Conservation (phyloP, 2,329 filamentous ascomycete genomes). For the Xylariaceae sp. region DNA sequence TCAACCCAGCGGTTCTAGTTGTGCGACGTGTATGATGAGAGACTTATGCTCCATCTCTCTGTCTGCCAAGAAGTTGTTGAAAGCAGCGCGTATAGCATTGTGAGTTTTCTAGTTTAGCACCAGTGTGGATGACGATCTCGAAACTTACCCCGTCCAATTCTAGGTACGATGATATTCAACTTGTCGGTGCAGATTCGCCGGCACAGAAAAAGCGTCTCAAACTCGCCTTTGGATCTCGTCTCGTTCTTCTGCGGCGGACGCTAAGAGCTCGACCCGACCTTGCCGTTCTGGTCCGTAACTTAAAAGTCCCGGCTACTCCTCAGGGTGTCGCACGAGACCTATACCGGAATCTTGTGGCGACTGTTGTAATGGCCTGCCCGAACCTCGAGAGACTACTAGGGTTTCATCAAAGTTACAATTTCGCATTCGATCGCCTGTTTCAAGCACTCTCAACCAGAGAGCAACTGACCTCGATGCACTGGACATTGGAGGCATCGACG, state of each 20-base stretch:
- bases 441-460: conserved; percentile 56
- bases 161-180: conserved; percentile 56
- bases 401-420: conserved; percentile 50
- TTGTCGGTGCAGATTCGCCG: conserved; percentile 54
- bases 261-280: conserved; percentile 50
- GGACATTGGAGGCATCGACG: conserved; percentile 47
- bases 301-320: conserved; percentile 52
- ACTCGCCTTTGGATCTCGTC: conserved; percentile 46
- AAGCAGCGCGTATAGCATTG: conserved; percentile 47
- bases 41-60: conserved; percentile 51
- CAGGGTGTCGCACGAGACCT: conserved; percentile 40
- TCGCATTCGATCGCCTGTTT: conserved; percentile 53
- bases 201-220: conserved; percentile 57
- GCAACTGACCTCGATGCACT: conserved; percentile 55
- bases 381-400: conserved; percentile 58
- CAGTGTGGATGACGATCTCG: background rate
- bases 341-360: conserved; percentile 56
- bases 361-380: conserved; percentile 61
- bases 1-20: conserved; percentile 45
- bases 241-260: conserved; percentile 55
- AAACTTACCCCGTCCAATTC: conserved; percentile 8
- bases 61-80: conserved; percentile 49
- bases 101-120: conserved; percentile 38
- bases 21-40: conserved; percentile 63
- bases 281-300: conserved; percentile 50